Percentiles rank a stretch among this genome's conserved stretches.
Conservation (phyloP, 164 flowering plant species). For the Liriodendron chinense region DNA sequence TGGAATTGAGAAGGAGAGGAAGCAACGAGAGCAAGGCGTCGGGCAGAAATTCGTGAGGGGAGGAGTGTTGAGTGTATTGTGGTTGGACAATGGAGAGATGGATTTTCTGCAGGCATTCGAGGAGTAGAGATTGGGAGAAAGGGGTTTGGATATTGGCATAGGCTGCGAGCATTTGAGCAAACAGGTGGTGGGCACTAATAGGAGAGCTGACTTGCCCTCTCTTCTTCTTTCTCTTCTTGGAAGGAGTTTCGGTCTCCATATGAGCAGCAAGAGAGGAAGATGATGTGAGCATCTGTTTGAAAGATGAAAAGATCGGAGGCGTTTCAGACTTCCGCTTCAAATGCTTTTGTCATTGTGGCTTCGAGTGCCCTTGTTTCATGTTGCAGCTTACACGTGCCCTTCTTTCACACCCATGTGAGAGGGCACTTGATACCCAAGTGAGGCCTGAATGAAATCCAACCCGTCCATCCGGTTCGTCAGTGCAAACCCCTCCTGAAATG, state of each 20-base stretch:
- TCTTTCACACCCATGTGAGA: no score
- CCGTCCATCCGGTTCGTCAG: no score
- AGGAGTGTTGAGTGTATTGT: constrained; percentile 4
- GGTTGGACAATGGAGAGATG: constrained; percentile 23
- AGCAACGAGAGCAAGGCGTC: constrained; percentile 36
- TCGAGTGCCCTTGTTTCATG: no score
- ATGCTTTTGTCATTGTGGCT: no score
- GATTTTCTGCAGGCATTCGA: constrained; percentile 30
- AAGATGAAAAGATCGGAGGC: no score
- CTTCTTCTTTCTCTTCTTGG: constrained; percentile 1
- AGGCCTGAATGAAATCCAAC: no score
- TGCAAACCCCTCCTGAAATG: no score
- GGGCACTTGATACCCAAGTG: no score
- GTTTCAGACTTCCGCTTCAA: no score
- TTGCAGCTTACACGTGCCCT: no score
- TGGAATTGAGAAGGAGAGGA: constrained; percentile 39
- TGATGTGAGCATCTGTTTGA: neutral
- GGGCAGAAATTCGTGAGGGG: neutral
- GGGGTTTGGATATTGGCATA: constrained; percentile 13
- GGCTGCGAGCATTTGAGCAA: constrained; percentile 42
- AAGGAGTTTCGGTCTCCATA: neutral
- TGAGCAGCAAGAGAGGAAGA: neutral
- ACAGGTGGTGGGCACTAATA: constrained; percentile 12
- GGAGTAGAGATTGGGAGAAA: constrained; percentile 20
- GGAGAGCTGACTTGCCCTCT: neutral